These are phyloP conservation scores for Streptanthus diversifolius DNA, from an alignment of 345 rosid genomes.

Conservation along the genomic window DNA sequence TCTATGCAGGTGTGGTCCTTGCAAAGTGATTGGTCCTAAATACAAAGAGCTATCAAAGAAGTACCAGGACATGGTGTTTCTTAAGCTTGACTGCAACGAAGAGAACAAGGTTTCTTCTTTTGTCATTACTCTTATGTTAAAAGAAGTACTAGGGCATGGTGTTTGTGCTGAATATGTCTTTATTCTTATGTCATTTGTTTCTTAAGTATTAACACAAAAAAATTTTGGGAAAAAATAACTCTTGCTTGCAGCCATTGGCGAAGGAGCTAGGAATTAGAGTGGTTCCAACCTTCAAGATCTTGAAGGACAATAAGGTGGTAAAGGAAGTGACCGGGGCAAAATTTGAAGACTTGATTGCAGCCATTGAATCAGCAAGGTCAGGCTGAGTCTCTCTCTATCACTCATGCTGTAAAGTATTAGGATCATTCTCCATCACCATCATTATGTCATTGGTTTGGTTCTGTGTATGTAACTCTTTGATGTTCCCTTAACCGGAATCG, in stretches of 20 bases:
- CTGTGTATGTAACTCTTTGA: conserved; percentile 4
- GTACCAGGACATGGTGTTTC: conserved; percentile 72
- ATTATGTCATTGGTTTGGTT: conserved; percentile 14
- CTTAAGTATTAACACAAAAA: not conserved
- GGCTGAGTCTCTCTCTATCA: conserved; percentile 36
- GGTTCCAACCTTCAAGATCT: conserved; percentile 89
- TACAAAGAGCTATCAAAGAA: conserved; percentile 67
- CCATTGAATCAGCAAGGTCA: conserved; percentile 70
- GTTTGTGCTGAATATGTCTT: not conserved
- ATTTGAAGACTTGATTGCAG: conserved; percentile 62
- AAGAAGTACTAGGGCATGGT: too few species aligned
- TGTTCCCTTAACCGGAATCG: not conserved
- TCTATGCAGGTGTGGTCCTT: conserved; percentile 88
- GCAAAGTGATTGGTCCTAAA: conserved; percentile 89
- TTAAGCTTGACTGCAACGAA: conserved; percentile 94
- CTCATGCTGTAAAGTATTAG: conserved; percentile 23
- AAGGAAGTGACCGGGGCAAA: conserved; percentile 87
- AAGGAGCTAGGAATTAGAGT: conserved; percentile 85
- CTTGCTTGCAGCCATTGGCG: conserved; percentile 69
- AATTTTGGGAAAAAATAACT: not conserved
- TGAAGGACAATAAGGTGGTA: conserved; percentile 58
- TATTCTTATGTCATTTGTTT: not conserved
- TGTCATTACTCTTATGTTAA: not conserved
- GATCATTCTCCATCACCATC: conserved; percentile 5
- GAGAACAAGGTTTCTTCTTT: conserved; percentile 60